Evolutionary conservation across 208 protist genomes (phyloP), one percentile per base, ranked within the genome.

Genomic region (Leptomonas pyrrhocoris): DNA sequence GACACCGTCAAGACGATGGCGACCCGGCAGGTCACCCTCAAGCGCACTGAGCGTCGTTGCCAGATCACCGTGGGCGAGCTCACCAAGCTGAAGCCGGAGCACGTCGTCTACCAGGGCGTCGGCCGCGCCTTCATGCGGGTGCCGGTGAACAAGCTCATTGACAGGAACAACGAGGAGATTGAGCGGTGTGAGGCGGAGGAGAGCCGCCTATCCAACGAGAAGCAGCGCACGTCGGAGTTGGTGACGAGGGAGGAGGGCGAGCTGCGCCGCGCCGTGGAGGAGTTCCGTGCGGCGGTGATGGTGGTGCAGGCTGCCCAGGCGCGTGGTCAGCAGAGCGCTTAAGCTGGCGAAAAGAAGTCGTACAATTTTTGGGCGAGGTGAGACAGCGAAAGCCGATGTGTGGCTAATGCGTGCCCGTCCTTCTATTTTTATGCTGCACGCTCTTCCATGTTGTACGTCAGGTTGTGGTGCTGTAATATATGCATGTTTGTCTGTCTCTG

Each of bases 1-100:
- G 77, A 82, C 50, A 95, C 84, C 7, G 76, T 96, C 21, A 86
- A 92, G 58, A 90, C 86, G 28, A 94, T 96, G 85, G 85, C 89
- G 7, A 93, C 80, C 23, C 89, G 88, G 21, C 89, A 95, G 62
- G 80, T 94, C 42, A 76, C 79, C 4, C 68, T 94, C 19, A 79
- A 92, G 68, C 79, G 84, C 36, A 73, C 73, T 45, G 70, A 80
- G 61, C 88, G 89, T 23, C 92, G 92, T 28, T 76, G 85, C n/a
- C 74, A 88, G 13, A 92, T 96, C 48, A 94, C 92, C 13, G 82
- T 93, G 1, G 61, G 54, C 4, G 92, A 96, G 86, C 77, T 96
- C 53, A 79, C 79, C 0, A 84, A 79, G 25, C 84, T 96, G 54
- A 69, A 81, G 56, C 50, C 78, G 7, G 79, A 83, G 48, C 92